These are phyloP conservation scores for Neopestalotiopsis sp. DNA, from an alignment of 2,329 filamentous ascomycete genomes.

Conservation along the genomic window DNA sequence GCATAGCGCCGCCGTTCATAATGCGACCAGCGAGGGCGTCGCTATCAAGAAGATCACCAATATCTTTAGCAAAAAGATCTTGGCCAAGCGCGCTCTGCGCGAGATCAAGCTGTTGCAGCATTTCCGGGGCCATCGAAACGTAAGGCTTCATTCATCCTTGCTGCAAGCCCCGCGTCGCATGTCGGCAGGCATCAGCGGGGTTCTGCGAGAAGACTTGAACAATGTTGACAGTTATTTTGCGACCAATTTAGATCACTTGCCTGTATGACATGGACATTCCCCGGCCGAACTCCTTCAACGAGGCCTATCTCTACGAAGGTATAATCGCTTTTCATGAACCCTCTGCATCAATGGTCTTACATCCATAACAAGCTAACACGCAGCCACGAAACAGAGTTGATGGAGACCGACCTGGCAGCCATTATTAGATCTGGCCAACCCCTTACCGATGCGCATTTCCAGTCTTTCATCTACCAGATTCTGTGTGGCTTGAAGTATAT, in stretches of 20 bases:
- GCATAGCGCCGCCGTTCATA: constrained; percentile 86
- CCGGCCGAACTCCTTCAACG: constrained; percentile 96
- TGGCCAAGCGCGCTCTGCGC: constrained; percentile 95
- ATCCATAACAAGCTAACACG: too few species aligned
- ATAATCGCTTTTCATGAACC: too few species aligned
- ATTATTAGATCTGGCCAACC: constrained; percentile 98
- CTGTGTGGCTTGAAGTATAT: constrained; percentile 99
- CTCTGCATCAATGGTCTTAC: constrained; percentile 28
- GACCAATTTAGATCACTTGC: constrained; percentile 84
- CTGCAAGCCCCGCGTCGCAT: background rate
- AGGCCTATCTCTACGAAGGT: constrained; percentile 99
- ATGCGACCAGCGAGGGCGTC: constrained; percentile 87
- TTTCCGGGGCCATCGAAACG: constrained; percentile 88
- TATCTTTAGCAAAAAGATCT: constrained; percentile 99
- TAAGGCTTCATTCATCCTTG: constrained; percentile 46
- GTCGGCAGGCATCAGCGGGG: background rate
- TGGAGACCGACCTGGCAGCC: constrained; percentile 98
- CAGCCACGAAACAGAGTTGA: constrained; percentile 71
- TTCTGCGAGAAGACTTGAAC: too few species aligned
- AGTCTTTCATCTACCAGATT: constrained; percentile 99
- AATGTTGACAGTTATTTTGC: constrained; percentile 33
- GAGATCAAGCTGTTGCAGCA: constrained; percentile 99
- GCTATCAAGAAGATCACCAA: constrained; percentile 99
- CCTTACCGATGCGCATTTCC: constrained; percentile 97
- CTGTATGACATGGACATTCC: constrained; percentile 99